Base-by-base conservation (phyloP, 2,329 filamentous ascomycete genomes). In the Scytalidium lignicola region DNA sequence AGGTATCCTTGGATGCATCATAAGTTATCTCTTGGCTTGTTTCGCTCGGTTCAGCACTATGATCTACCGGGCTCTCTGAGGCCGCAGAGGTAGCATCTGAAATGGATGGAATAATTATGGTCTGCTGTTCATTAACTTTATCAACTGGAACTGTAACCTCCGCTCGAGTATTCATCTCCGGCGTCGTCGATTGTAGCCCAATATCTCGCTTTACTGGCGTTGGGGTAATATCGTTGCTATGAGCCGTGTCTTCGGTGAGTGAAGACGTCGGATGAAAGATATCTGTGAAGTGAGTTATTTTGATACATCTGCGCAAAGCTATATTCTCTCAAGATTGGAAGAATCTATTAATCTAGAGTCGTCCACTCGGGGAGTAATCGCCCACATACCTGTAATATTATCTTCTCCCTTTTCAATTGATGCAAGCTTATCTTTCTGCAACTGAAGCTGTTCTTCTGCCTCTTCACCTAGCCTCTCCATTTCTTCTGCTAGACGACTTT, bases 391-490 rank as follows among this genome's bases (percentile, higher is more conserved):
- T 46, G 44, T 40, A 32, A 39, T 55, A 32, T 46, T 53, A n/a
- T 53, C n/a, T 9, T 37, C 49, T 39, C 54, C 50, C 26, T 59
- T 55, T 49, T 65, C 57, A 32, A 28, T 44, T 9, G 53, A 37
- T 22, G 59, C 52, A 6, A 67, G 51, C 51, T 65, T 64, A 32
- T 64, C 62, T 49, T 62, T 65, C 41, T 69, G 50, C 21, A 52
- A 58, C 23, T 65, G 60, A 15, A 67, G 59, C 48, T 62, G 61
- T 17, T 59, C 55, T 44, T 66, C 65, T n/a, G 63, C 59, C 44
- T 68, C 66, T 46, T 59, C 54, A 2, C 55, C 53, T 41, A 67
- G 56, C 40, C 57, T 58, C 42, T 63, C 60, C 53, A 63, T 63
- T 50, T 67, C 64, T 28, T 67, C 64, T 4, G 59, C 58, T 28